phyloP scores from a whole-genome alignment of 1,139 yeast genomes.

The Saccharomycopsis phalli region DNA sequence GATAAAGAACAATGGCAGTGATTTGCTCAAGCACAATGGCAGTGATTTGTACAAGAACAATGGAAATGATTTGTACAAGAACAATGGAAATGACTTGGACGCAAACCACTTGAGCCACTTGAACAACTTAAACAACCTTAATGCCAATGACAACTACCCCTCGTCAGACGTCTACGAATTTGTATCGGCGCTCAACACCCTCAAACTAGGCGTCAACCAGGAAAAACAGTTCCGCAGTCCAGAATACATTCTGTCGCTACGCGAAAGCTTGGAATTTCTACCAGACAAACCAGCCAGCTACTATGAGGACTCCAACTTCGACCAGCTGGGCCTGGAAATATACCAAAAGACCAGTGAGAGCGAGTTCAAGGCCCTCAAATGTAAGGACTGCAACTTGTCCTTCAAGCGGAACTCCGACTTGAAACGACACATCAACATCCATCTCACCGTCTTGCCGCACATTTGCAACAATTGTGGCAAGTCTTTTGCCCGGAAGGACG shows the following conservation, averaged over 20 bases:
- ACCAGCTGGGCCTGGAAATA: not conserved
- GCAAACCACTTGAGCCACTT: too few species aligned
- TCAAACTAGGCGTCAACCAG: slow-evolving; percentile 1
- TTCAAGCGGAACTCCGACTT: slow-evolving; percentile 57
- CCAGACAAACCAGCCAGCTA: not conserved
- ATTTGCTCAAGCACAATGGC: not conserved
- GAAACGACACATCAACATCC: slow-evolving; percentile 48
- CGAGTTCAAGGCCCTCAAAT: slow-evolving; percentile 14
- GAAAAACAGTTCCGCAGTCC: not conserved
- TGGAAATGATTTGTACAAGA: not conserved
- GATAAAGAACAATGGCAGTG: not conserved
- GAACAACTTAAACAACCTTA: too few species aligned
- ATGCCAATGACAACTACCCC: too few species aligned
- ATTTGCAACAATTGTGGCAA: slow-evolving; percentile 69
- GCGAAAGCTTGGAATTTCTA: slow-evolving; percentile 2
- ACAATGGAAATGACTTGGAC: too few species aligned
- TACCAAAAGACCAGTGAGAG: not conserved
- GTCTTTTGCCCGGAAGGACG: slow-evolving; percentile 78
- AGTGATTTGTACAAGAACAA: not conserved
- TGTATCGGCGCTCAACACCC: slow-evolving; percentile 14
- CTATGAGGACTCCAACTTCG: not conserved
- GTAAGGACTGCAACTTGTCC: slow-evolving; percentile 39
- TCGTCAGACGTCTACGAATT: slow-evolving; percentile 13
- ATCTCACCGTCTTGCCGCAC: slow-evolving; percentile 46
- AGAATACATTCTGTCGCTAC: slow-evolving; percentile 3